Evolutionary conservation across 2,329 filamentous ascomycete species (phyloP).

Genomic region (Chaetothyriales sp.): DNA sequence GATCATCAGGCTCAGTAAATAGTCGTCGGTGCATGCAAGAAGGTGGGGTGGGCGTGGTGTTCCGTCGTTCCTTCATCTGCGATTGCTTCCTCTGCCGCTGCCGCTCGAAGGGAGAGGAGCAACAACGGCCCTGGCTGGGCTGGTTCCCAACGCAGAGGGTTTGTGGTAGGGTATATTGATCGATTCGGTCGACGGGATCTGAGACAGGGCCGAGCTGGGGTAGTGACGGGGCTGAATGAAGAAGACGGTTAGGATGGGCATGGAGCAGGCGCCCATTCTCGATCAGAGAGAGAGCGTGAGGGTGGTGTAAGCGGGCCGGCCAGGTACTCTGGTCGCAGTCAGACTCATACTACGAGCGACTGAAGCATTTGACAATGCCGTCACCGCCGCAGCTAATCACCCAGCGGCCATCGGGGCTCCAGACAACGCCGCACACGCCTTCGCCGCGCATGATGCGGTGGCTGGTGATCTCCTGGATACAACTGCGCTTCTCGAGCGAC

Average conservation of each 20-base stretch:
- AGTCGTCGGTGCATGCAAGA: not conserved
- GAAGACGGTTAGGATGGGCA: not conserved
- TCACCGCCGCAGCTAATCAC: slow-evolving; percentile 91
- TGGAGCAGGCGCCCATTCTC: not conserved
- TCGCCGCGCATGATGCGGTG: slow-evolving; percentile 92
- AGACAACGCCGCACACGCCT: slow-evolving; percentile 83
- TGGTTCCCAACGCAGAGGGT: not conserved
- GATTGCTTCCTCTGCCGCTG: not conserved
- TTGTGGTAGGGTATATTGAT: not conserved
- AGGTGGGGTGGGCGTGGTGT: not conserved
- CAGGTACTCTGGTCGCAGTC: not conserved
- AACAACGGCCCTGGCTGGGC: not conserved
- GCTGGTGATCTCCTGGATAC: slow-evolving; percentile 85
- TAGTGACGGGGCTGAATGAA: not conserved
- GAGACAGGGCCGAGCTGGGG: not conserved
- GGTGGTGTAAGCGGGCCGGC: not conserved
- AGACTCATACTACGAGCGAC: not conserved
- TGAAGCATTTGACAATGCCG: slow-evolving; percentile 84
- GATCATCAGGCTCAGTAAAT: not conserved
- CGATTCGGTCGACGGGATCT: not conserved
- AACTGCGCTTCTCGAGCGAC: slow-evolving; percentile 88
- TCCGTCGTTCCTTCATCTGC: not conserved
- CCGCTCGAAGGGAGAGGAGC: not conserved
- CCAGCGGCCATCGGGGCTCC: slow-evolving; percentile 89
- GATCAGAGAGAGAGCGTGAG: not conserved